Evolutionary conservation across 805 yeast genomes (phyloP).

Genomic region (Teunomyces lycoperdinae): DNA sequence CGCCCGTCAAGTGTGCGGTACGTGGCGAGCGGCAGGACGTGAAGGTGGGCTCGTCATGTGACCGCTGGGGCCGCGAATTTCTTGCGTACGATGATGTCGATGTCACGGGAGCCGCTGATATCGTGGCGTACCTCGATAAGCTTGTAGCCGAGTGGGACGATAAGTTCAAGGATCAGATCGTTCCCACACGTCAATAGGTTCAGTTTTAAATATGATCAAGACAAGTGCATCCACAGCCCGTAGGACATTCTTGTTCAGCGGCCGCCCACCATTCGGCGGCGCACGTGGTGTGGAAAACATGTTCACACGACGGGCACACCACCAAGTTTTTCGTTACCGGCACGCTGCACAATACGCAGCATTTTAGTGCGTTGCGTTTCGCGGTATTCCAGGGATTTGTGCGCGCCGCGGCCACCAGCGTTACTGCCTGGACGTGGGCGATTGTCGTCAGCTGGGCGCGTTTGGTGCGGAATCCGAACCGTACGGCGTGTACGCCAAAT

Average conservation of each 20-base stretch:
- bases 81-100: constrained; percentile 57
- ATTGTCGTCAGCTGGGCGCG: constrained; percentile 16
- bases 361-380: constrained; percentile 25
- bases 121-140: constrained; percentile 58
- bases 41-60: constrained; percentile 66
- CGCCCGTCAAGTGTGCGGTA: constrained; percentile 61
- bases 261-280: constrained; percentile 77
- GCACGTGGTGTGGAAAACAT: constrained; percentile 74
- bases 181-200: constrained; percentile 36
- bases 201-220: constrained; percentile 20
- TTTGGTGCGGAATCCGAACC: constrained; percentile 28
- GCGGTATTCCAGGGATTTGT: constrained; percentile 32
- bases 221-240: constrained; percentile 85
- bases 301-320: constrained; percentile 73
- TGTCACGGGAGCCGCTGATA: constrained; percentile 61
- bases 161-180: constrained; percentile 69
- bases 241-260: constrained; percentile 56
- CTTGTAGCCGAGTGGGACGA: constrained; percentile 70
- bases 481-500: constrained; percentile 34
- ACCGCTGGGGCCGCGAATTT: constrained; percentile 61
- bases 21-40: constrained; percentile 52
- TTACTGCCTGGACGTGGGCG: constrained; percentile 21
- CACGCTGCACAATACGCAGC: constrained; percentile 67
- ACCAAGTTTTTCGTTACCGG: constrained; percentile 58
- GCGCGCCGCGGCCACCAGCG: constrained; percentile 21